Percentiles rank a stretch among this genome's conserved stretches.
Evolutionary conservation across 306 rosid genomes (phyloP).

Genomic region (Quercus mongolica): DNA sequence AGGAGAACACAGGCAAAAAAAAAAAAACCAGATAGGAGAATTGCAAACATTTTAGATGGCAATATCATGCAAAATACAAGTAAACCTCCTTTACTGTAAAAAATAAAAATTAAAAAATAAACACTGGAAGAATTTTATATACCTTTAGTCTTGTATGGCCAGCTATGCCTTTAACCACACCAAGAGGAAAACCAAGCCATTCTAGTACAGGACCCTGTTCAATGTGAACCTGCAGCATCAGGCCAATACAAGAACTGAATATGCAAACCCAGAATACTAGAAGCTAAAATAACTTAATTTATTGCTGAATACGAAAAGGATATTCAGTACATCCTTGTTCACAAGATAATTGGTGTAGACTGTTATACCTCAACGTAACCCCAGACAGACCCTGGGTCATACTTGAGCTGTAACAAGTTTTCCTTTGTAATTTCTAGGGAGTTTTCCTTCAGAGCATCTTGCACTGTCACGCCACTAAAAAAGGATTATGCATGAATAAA

Average conservation of each 20-base stretch:
- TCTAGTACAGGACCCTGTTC: slow-evolving; percentile 96
- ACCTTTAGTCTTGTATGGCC: slow-evolving; percentile 94
- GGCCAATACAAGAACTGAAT: background rate
- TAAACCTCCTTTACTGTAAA: no score
- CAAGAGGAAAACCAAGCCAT: slow-evolving; percentile 78
- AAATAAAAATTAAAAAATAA: no score
- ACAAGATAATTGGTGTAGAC: background rate
- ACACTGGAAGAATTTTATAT: slow-evolving; percentile 1
- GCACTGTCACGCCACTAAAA: slow-evolving; percentile 57
- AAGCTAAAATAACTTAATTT: background rate
- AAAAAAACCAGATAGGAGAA: no score
- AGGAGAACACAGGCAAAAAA: no score
- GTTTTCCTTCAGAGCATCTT: slow-evolving; percentile 63
- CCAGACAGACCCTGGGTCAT: slow-evolving; percentile 83
- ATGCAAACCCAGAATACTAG: background rate
- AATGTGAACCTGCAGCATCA: slow-evolving; percentile 70
- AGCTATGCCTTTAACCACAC: slow-evolving; percentile 91
- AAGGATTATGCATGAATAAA: slow-evolving; percentile 18
- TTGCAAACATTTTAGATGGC: no score
- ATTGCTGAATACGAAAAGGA: background rate
- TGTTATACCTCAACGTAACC: slow-evolving; percentile 77
- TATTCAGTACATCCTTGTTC: background rate
- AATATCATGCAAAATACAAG: no score
- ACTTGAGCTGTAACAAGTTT: slow-evolving; percentile 62
- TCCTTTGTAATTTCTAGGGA: slow-evolving; percentile 57